Percentiles rank a stretch among this genome's conserved stretches.
Conservation (phyloP, 139 green algal species). For the Ettlia oleoabundans region DNA sequence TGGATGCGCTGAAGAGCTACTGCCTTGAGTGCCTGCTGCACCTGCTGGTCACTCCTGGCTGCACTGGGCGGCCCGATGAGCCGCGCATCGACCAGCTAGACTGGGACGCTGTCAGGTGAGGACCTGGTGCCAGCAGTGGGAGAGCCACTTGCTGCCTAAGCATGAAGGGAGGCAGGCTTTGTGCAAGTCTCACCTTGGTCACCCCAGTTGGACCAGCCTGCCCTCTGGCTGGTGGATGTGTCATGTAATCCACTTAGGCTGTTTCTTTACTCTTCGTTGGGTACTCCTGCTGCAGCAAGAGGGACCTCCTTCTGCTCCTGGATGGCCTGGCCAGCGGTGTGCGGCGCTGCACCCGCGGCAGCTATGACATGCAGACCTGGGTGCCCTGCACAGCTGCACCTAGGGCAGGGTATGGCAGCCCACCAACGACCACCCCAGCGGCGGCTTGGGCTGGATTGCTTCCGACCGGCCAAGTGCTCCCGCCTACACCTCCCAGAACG, state of each 20-base stretch:
- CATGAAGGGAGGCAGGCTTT: background rate
- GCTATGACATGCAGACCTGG: background rate
- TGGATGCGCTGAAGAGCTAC: slow-evolving; percentile 9
- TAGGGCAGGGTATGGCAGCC: background rate
- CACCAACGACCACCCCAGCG: background rate
- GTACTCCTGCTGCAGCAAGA: background rate
- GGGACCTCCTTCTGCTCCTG: slow-evolving; percentile 20
- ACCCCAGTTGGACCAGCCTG: no score
- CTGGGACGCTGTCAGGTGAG: slow-evolving; percentile 8
- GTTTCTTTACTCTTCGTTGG: background rate
- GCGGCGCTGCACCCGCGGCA: slow-evolving; percentile 4
- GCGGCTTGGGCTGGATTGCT: no score
- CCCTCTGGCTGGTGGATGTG: background rate
- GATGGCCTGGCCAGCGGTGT: slow-evolving; percentile 8
- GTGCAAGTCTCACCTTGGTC: no score
- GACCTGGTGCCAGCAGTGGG: background rate
- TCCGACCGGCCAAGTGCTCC: background rate
- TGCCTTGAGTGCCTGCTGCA: slow-evolving; percentile 33
- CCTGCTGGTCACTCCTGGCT: slow-evolving; percentile 22
- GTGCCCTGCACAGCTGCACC: slow-evolving; percentile 1
- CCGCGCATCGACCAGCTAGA: background rate
- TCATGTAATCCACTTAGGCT: background rate
- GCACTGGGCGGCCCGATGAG: background rate
- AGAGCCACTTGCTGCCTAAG: background rate
- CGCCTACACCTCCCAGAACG: background rate